Base-by-base conservation (phyloP, 192 early-diverging fungal species). In the Coemansia sp. region DNA sequence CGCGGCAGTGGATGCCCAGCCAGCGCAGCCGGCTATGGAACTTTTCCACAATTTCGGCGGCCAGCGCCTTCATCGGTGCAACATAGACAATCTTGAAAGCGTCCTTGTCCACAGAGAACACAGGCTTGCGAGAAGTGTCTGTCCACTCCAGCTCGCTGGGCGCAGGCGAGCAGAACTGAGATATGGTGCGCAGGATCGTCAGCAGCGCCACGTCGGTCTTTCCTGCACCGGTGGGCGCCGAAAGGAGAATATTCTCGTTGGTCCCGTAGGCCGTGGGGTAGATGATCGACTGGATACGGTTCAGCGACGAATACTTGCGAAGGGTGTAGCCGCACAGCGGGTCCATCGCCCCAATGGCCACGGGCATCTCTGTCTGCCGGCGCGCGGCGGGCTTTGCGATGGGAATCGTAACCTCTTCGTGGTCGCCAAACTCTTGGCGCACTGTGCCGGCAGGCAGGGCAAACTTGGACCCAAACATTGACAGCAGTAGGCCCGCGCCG, bases 51-150 rank as follows among this genome's bases (percentile, higher is more conserved):
- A 98, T 79, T 78, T 98, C 96, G 11, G 94, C 89, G 0, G 92
- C 96, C 5, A 98, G 71, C 6, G 96, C 96, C 72, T 98, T 98
- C 96, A 96, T 94, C 0, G 92, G 92, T 5, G 94, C 96, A 7
- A 99, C 86, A 59, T 98, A 99, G 1, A 99, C 82, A 58, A 99
- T 96, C 60, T 99, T 99, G 78, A 99, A 98, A 43, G 92, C 88
- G 33, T 88, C 82, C 57, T 83, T 87, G 12, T 74, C 80, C 48
- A 99, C 73, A 4, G 53, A 56, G 16, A 85, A 76, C 31, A 75
- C 56, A 27, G 79, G 54, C 54, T 79, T 54, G 35, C 23, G 44
- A n/a, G 56, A 47, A 2, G 13, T 29, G 38, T 54, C 53, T 9
- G 19, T 20, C 59, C 51, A 59, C 22, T 35, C 35, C 25, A 67